These are phyloP conservation scores for Boletus coccyginus DNA, from an alignment of 768 basidiomycete genomes.

Conservation along the genomic window DNA sequence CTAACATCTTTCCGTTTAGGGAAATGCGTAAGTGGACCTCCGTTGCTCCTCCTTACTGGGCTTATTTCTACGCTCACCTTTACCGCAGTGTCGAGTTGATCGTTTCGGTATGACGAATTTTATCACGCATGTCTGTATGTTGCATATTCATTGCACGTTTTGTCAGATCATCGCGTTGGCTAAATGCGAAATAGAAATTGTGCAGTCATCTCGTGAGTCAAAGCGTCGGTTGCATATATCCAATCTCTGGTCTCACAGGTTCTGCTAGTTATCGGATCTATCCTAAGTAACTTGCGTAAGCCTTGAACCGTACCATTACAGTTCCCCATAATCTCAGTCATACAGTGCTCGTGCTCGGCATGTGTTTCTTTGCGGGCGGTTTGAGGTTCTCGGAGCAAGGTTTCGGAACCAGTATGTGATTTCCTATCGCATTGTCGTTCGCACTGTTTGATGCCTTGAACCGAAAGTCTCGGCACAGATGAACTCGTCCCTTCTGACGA, in stretches of 20 bases:
- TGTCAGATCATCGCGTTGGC: conserved; percentile 70
- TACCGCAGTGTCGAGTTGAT: conserved; percentile 52
- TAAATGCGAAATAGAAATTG: conserved; percentile 79
- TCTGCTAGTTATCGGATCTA: conserved; percentile 69
- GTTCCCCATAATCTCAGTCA: background rate
- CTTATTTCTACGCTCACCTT: background rate
- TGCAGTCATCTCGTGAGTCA: conserved; percentile 72
- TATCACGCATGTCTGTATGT: background rate
- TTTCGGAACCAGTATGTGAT: conserved; percentile 61
- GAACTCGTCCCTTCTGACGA: conserved; percentile 68
- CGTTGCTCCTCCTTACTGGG: background rate
- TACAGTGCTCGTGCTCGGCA: conserved; percentile 77
- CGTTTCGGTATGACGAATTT: conserved; percentile 51
- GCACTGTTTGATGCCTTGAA: background rate
- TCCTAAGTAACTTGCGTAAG: conserved; percentile 72
- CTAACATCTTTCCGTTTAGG: conserved; percentile 14
- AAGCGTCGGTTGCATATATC: background rate
- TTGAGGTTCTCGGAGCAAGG: conserved; percentile 74
- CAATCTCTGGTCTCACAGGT: conserved; percentile 2
- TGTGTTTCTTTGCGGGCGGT: conserved; percentile 85
- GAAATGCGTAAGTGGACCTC: conserved; percentile 28
- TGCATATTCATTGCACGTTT: background rate
- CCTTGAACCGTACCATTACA: background rate
- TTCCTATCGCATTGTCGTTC: background rate
- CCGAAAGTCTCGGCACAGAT: conserved; percentile 65